phyloP scores from a whole-genome alignment of 1,139 yeast genomes.

The Magnusiomyces tetraspermus region DNA sequence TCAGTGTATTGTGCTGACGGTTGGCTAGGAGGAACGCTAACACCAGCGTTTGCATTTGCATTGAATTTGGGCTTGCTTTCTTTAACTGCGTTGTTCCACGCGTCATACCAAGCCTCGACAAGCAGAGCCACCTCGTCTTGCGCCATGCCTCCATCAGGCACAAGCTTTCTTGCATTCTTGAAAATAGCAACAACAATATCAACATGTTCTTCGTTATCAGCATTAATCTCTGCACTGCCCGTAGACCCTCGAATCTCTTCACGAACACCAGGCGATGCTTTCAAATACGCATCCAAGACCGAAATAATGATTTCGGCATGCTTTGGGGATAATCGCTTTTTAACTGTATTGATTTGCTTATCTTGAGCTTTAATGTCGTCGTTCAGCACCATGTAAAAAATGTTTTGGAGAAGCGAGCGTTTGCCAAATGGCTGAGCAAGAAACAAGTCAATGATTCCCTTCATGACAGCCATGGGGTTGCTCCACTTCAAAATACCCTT shows the following conservation, averaged over 20 bases:
- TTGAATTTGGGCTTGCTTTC: neutral
- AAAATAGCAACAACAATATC: conserved; percentile 26
- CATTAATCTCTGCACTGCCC: neutral
- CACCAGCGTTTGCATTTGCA: no score
- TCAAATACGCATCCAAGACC: conserved; percentile 24
- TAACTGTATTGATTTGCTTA: conserved; percentile 44
- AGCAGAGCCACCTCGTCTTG: conserved; percentile 13
- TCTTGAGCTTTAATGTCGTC: conserved; percentile 70
- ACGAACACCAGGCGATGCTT: conserved; percentile 15
- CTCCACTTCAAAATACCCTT: conserved; percentile 69
- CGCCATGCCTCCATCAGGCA: conserved; percentile 1
- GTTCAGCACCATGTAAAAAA: conserved; percentile 61
- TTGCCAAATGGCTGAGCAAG: conserved; percentile 71
- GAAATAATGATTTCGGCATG: conserved; percentile 17
- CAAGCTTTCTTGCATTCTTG: conserved; percentile 15
- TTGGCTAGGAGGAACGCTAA: conserved; percentile 14
- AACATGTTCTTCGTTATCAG: conserved; percentile 14
- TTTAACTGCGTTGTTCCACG: conserved; percentile 35
- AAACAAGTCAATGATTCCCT: conserved; percentile 65
- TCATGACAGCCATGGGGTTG: conserved; percentile 76
- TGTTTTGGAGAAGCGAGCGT: conserved; percentile 57
- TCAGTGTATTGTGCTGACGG: conserved; percentile 11
- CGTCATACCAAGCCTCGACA: conserved; percentile 27
- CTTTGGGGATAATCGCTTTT: conserved; percentile 32
- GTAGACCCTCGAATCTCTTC: conserved; percentile 8